Base-by-base conservation (phyloP, 1,284 basidiomycete genomes). In the Marasmius tenuissimus region DNA sequence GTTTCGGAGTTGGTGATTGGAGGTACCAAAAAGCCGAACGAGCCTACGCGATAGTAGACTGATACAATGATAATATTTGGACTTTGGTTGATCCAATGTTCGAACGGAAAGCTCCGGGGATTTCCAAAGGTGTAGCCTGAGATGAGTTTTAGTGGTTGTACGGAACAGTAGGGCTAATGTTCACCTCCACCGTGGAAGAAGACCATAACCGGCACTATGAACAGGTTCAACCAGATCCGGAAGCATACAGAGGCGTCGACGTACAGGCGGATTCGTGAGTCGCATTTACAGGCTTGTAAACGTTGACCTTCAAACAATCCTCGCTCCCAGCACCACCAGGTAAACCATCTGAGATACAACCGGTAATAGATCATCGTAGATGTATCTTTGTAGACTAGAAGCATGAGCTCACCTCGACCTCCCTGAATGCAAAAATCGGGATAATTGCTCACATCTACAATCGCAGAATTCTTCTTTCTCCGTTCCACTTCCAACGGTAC, bases 141-240 rank as follows among this genome's bases (percentile, higher is more conserved):
- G 16, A 57, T 34, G 52, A 12, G 11, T 14, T 16, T 57, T 61
- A 59, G 57, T n/a, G 47, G 59, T 66, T 18, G 49, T 22, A 58
- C 5, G 56, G 12, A 53, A 20, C 4, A 22, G 34, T n/a, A n/a
- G 47, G 53, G 58, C 33, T 42, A 55, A 51, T 16, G 37, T 61
- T 60, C 37, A 81, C 83, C 83, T 70, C 88, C 87, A 12, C 87
- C 88, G 65, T 90, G 87, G 39, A 88, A 85, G 68, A 87, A 89
- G 3, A 86, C 81, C 33, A 91, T 72, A 2, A 89, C 87, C 7
- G 59, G 59, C 22, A 60, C 59, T 60, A 16, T n/a, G 11, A 55
- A 48, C n/a, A 9, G 33, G 10, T 8, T 33, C 16, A 47, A 27
- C 38, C 16, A 12, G 5, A 38, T 4, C 3, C 51, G 51, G 12